Evolutionary conservation across 345 rosid species (phyloP).

Genomic region (Camelina neglecta): DNA sequence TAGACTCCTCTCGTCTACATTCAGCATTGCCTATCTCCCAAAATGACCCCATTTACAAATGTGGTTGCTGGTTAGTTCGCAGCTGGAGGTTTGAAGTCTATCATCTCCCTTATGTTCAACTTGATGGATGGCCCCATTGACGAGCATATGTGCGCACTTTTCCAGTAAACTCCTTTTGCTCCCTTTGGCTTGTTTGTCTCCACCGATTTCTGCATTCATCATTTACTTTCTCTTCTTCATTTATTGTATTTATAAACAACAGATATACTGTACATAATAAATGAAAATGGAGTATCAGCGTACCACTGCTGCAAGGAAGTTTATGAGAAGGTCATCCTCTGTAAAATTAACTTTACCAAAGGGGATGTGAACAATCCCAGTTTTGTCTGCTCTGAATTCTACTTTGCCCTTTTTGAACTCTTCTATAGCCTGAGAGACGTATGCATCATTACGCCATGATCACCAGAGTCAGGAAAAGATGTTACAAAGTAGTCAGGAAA

Average conservation of each 20-base stretch:
- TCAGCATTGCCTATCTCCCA: conserved; percentile 30
- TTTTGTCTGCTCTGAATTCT: conserved; percentile 93
- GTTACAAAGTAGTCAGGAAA: conserved; percentile 16
- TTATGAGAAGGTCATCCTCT: conserved; percentile 78
- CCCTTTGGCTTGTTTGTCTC: conserved; percentile 97
- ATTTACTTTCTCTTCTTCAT: conserved; percentile 10
- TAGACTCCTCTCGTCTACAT: conserved; percentile 16
- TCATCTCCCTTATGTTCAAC: conserved; percentile 86
- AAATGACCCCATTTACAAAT: conserved; percentile 26
- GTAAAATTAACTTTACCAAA: conserved; percentile 81
- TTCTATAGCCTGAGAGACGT: conserved; percentile 74
- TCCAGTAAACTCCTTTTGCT: conserved; percentile 98
- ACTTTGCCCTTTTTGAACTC: conserved; percentile 98
- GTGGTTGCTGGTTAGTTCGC: conserved; percentile 33
- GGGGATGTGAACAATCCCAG: conserved; percentile 96
- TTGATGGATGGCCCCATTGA: conserved; percentile 98
- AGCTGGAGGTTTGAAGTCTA: conserved; percentile 73
- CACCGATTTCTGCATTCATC: conserved; percentile 76
- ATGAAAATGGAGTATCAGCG: conserved; percentile 28
- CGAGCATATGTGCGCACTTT: conserved; percentile 84
- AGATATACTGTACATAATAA: too few relatives aligned
- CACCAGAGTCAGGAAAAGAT: conserved; percentile 11
- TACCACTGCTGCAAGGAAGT: conserved; percentile 87
- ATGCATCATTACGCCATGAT: conserved; percentile 17
- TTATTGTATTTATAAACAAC: conserved; percentile 6